Conservation (phyloP, 768 basidiomycete genomes). For the Termitomyces sp. region DNA sequence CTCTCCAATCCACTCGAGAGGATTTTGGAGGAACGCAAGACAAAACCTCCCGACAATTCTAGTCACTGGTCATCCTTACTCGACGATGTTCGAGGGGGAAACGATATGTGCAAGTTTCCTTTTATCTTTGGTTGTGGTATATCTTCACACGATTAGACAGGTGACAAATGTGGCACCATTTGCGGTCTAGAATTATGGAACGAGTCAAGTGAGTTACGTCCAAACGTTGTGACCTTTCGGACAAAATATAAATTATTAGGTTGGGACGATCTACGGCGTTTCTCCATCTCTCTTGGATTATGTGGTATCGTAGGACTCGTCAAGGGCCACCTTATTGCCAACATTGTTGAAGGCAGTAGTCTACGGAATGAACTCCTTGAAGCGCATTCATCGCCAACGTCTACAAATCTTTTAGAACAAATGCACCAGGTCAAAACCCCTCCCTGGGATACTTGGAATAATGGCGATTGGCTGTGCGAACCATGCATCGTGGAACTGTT, state of each 20-base stretch:
- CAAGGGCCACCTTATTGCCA: background rate
- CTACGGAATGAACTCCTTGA: background rate
- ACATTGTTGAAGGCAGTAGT: background rate
- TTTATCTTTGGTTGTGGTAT: background rate
- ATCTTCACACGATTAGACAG: slow-evolving; percentile 1
- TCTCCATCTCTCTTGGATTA: background rate
- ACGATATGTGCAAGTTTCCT: slow-evolving; percentile 13
- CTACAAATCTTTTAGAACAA: slow-evolving; percentile 2
- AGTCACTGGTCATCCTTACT: slow-evolving; percentile 19
- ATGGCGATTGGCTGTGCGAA: slow-evolving; percentile 27
- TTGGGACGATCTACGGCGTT: slow-evolving; percentile 15
- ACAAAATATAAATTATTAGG: slow-evolving; percentile 2
- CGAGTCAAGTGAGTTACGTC: slow-evolving; percentile 12
- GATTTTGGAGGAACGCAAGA: slow-evolving; percentile 18
- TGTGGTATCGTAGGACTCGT: background rate
- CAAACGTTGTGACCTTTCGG: background rate
- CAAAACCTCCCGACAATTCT: slow-evolving; percentile 11
- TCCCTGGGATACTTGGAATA: slow-evolving; percentile 20
- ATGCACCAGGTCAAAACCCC: slow-evolving; percentile 12
- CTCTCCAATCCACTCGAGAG: slow-evolving; percentile 11
- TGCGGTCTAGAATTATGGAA: slow-evolving; percentile 16
- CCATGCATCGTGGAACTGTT: slow-evolving; percentile 24
- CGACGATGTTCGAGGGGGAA: slow-evolving; percentile 4
- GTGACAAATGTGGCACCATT: slow-evolving; percentile 11
- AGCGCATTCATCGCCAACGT: background rate